A percentile compares a stretch with the other conserved stretches of the same genome.
phyloP scores from a whole-genome alignment of 345 rosid genomes.

The Lepidium africanum region DNA sequence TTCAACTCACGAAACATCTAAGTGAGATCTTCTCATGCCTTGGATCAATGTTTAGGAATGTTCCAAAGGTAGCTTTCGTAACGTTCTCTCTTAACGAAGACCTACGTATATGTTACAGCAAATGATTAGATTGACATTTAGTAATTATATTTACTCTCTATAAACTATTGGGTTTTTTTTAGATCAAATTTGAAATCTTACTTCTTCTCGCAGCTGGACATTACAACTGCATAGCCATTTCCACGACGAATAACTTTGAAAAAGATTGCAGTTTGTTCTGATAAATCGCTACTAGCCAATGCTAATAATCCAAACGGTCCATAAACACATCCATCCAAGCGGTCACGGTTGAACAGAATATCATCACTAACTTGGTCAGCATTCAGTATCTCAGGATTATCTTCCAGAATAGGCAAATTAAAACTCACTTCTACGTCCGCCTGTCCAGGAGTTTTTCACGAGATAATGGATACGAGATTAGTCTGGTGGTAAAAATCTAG shows the following conservation, averaged over 20 bases:
- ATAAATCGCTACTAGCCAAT: constrained; percentile 46
- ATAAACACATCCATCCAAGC: constrained; percentile 24
- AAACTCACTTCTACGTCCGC: constrained; percentile 45
- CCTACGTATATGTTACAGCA: neutral
- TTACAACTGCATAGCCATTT: constrained; percentile 33
- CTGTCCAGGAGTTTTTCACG: too few species aligned
- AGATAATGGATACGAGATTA: too few species aligned
- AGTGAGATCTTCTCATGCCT: constrained; percentile 38
- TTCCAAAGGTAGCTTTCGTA: constrained; percentile 15
- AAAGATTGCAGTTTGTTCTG: constrained; percentile 53
- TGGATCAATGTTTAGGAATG: constrained; percentile 38
- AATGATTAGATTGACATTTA: too few species aligned
- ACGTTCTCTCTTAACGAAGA: neutral
- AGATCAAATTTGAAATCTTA: neutral
- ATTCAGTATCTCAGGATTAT: constrained; percentile 22
- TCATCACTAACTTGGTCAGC: constrained; percentile 30
- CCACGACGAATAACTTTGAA: constrained; percentile 41
- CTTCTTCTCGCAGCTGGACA: constrained; percentile 32
- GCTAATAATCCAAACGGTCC: constrained; percentile 64
- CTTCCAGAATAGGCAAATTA: constrained; percentile 24
- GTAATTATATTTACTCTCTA: too few species aligned
- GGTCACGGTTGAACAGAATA: constrained; percentile 30
- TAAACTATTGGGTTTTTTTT: too few species aligned
- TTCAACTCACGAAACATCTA: constrained; percentile 42
- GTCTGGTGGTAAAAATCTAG: too few species aligned